These are phyloP conservation scores for Inonotus obliquus DNA, from an alignment of 1,284 basidiomycete genomes.

Conservation along the genomic window DNA sequence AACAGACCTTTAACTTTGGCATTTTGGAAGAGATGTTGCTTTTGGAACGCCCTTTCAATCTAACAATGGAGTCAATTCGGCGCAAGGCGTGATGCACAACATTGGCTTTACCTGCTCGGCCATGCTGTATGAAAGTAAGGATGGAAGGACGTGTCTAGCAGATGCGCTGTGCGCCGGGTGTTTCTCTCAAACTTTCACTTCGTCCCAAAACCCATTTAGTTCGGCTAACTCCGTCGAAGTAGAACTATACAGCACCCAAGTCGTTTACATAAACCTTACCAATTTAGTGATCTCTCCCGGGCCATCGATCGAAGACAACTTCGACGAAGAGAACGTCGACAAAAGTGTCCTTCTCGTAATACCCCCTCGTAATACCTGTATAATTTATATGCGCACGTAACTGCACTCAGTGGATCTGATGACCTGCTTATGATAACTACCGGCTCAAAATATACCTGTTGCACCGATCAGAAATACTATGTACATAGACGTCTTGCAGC, in stretches of 20 bases:
- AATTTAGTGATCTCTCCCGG: not conserved
- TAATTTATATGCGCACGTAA: too few species aligned
- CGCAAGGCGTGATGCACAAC: conserved; percentile 10
- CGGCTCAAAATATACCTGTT: too few species aligned
- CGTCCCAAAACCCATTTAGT: not conserved
- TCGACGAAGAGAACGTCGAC: not conserved
- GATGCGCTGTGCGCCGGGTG: conserved; percentile 11
- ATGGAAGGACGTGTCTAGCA: conserved; percentile 21
- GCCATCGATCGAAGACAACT: not conserved
- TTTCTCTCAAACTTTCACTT: not conserved
- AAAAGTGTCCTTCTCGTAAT: too few species aligned
- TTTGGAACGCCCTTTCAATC: conserved; percentile 95
- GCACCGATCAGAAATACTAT: too few species aligned
- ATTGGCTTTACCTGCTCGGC: conserved; percentile 54
- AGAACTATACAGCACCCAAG: conserved; percentile 43
- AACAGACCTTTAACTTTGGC: conserved; percentile 87
- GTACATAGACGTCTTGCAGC: too few species aligned
- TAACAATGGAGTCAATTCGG: conserved; percentile 29
- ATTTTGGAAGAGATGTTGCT: conserved; percentile 98
- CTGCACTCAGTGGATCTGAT: too few species aligned
- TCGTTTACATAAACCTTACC: not conserved
- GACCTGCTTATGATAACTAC: too few species aligned
- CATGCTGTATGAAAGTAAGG: conserved; percentile 35
- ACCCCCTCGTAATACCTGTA: too few species aligned
- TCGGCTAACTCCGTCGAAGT: conserved; percentile 17